phyloP scores from a whole-genome alignment of 208 protist species.

The Zelonia costaricensis region DNA sequence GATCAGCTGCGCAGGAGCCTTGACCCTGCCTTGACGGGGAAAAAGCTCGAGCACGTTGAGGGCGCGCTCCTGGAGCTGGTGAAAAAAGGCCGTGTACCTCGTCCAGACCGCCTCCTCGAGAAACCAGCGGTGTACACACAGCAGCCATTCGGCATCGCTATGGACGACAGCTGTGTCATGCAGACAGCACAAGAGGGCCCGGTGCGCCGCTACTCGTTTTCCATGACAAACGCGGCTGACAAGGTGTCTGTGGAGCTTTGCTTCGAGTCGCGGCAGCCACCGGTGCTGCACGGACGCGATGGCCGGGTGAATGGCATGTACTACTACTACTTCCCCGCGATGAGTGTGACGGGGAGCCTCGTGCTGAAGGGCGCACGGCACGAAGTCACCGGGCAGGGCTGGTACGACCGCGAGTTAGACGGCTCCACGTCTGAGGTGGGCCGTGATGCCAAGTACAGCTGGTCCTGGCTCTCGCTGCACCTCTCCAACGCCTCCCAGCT shows the following conservation, averaged over 20 bases:
- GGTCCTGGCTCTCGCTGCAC: constrained; percentile 44
- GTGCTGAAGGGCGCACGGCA: constrained; percentile 20
- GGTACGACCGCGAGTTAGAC: constrained; percentile 61
- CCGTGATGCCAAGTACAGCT: constrained; percentile 30
- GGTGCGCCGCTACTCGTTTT: constrained; percentile 30
- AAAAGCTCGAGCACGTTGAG: constrained; percentile 17
- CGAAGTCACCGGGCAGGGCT: constrained; percentile 40
- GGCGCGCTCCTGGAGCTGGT: constrained; percentile 35
- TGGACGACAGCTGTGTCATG: constrained; percentile 35
- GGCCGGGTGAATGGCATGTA: constrained; percentile 53
- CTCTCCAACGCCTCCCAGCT: constrained; percentile 33
- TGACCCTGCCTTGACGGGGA: constrained; percentile 18
- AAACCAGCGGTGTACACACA: constrained; percentile 17
- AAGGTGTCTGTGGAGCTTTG: constrained; percentile 34
- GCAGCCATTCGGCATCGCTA: constrained; percentile 36
- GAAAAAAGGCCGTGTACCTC: constrained; percentile 32
- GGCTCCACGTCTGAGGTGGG: constrained; percentile 13
- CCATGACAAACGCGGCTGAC: constrained; percentile 23
- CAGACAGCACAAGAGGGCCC: constrained; percentile 4
- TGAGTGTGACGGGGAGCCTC: constrained; percentile 36
- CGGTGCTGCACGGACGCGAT: constrained; percentile 35
- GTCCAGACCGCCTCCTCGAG: constrained; percentile 42
- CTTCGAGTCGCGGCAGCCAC: constrained; percentile 19
- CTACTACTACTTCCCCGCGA: constrained; percentile 58
- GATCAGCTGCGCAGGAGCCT: constrained; percentile 27